Conservation (phyloP, 1,284 basidiomycete genomes). For the Fistulinella cinereoalba region DNA sequence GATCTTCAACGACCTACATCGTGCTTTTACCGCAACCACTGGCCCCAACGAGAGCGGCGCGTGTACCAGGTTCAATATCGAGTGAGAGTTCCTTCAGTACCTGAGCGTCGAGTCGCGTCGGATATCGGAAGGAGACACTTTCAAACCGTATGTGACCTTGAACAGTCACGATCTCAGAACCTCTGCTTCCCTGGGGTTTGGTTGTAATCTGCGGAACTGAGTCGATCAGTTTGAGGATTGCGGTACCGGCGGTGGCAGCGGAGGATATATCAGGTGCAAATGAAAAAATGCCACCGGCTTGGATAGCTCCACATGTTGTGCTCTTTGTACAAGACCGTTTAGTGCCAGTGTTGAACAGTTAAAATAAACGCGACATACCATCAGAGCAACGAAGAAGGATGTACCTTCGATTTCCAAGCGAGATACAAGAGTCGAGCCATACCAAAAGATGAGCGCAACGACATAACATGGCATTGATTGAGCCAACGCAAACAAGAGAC, state of each 20-base stretch:
- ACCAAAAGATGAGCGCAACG: constrained; percentile 89
- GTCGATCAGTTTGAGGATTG: constrained; percentile 82
- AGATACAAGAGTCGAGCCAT: constrained; percentile 69
- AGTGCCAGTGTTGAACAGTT: constrained; percentile 15
- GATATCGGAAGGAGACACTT: constrained; percentile 93
- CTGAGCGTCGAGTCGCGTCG: constrained; percentile 82
- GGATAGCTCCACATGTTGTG: constrained; percentile 72
- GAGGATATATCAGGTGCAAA: constrained; percentile 94
- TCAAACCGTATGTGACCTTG: constrained; percentile 76
- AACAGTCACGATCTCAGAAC: constrained; percentile 45
- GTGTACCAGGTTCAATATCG: constrained; percentile 85
- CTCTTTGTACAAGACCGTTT: constrained; percentile 44
- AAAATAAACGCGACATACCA: constrained; percentile 52
- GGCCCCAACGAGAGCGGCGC: constrained; percentile 88
- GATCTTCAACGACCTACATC: constrained; percentile 45
- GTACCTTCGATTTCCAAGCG: constrained; percentile 55
- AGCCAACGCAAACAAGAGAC: constrained; percentile 75
- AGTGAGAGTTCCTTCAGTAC: constrained; percentile 82
- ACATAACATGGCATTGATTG: constrained; percentile 80
- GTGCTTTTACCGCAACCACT: constrained; percentile 90
- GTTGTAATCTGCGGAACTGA: constrained; percentile 80
- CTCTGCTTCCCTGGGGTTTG: constrained; percentile 70
- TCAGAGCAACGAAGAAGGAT: constrained; percentile 83
- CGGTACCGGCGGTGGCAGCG: constrained; percentile 76
- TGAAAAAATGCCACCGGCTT: constrained; percentile 84